phyloP scores from a whole-genome alignment of 2,329 filamentous ascomycete genomes.

The Alternaria angustiovoidea region DNA sequence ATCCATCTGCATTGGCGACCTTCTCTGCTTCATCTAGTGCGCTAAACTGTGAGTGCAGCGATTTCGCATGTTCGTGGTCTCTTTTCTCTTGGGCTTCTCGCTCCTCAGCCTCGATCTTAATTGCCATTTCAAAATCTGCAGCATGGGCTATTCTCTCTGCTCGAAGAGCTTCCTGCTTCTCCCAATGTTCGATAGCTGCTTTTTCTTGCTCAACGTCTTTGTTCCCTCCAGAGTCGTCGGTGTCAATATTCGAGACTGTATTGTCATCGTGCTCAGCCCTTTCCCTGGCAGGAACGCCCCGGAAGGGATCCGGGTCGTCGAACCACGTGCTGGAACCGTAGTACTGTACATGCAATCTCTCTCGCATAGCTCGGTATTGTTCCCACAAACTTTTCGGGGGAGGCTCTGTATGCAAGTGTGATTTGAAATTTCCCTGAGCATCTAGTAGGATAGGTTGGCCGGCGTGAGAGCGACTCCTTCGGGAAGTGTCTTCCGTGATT shows the following conservation, averaged over 20 bases:
- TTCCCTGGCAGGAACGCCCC: constrained; percentile 9
- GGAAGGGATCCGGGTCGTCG: background rate
- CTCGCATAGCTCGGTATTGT: constrained; percentile 5
- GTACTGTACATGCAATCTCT: constrained; percentile 2
- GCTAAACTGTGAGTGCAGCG: background rate
- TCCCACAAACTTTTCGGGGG: background rate
- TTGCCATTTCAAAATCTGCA: background rate
- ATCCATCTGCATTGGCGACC: background rate
- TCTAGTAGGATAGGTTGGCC: background rate
- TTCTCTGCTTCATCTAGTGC: background rate
- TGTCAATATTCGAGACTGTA: background rate
- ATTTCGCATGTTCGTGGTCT: background rate
- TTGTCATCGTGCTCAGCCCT: background rate
- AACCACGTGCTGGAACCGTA: constrained; percentile 6
- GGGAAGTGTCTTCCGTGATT: background rate
- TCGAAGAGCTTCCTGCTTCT: too few relatives aligned
- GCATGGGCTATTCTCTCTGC: too few relatives aligned
- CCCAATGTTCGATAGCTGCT: background rate
- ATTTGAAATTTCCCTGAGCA: background rate
- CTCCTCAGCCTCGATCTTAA: background rate
- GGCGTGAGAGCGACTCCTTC: constrained; percentile 1
- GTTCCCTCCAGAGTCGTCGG: background rate
- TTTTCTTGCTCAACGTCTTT: background rate
- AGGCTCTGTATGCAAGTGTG: background rate
- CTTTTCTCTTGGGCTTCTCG: background rate